A percentile compares a stretch with the other conserved stretches of the same genome.
These are phyloP conservation scores for Graphium sp. DNA, from an alignment of 2,329 filamentous ascomycete genomes.

Conservation along the genomic window DNA sequence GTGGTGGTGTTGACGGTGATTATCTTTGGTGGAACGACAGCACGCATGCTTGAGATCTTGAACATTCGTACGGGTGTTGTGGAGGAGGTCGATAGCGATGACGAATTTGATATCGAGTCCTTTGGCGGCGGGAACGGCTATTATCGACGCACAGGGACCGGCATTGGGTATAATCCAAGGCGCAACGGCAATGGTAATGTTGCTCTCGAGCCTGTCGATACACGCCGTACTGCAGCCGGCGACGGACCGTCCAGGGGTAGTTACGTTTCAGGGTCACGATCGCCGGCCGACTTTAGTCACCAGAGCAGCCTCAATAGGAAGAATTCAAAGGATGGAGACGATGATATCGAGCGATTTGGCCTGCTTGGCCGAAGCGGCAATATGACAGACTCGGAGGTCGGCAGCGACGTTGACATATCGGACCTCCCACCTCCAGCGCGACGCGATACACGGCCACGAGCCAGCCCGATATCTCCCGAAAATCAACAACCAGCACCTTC, in stretches of 20 bases:
- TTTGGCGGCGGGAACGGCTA: conserved; percentile 58
- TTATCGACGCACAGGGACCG: conserved; percentile 62
- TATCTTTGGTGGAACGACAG: conserved; percentile 94
- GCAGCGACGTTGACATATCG: conserved; percentile 48
- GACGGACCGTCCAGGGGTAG: conserved; percentile 8
- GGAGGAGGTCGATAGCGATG: conserved; percentile 92
- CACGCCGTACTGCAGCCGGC: conserved; percentile 9
- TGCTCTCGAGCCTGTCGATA: conserved; percentile 33
- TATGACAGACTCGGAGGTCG: conserved; percentile 40
- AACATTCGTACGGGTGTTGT: conserved; percentile 94
- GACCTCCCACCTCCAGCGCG: conserved; percentile 47
- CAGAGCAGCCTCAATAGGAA: conserved; percentile 28
- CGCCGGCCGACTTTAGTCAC: conserved; percentile 22
- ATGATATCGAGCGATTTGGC: conserved; percentile 38
- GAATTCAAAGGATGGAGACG: conserved; percentile 22
- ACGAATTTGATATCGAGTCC: conserved; percentile 91
- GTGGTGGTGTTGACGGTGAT: conserved; percentile 96
- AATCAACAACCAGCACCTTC: conserved; percentile 1
- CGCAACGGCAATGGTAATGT: conserved; percentile 37
- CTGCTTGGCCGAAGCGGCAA: conserved; percentile 29
- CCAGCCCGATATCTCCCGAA: conserved; percentile 6
- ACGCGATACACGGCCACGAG: conserved; percentile 17
- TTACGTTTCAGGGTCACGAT: conserved; percentile 37
- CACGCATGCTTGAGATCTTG: conserved; percentile 92
- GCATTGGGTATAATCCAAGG: conserved; percentile 62